Evolutionary conservation across 176 grass and related monocot species (phyloP), one percentile per base, ranked within the genome.

Genomic region (Zoysia pacifica): DNA sequence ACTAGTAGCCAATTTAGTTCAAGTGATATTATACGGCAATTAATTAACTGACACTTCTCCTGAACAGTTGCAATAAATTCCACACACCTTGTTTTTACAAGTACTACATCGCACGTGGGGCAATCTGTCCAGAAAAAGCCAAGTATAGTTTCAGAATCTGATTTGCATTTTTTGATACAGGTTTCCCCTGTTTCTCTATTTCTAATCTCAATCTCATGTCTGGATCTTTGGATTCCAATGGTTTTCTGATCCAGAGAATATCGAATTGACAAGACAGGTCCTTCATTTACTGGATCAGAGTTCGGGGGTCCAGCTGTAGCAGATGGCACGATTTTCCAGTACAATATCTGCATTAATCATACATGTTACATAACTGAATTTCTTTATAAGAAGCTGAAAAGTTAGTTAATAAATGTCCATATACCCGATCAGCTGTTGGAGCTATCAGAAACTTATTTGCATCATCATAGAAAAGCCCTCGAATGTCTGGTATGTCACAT

Each of bases 81-180:
- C 9, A 85, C 18, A 62, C 58, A 98, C 95, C 90, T 94, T 94
- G 90, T 94, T 90, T 98, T 98, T 64, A 98, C 78, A 45, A 98
- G 67, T 89, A 98, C 87, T 41, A 94, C 74, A 85, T 98, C 95
- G 82, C 95, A 98, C 60, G 92, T 89, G 54, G 92, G 92, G 77
- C 88, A 94, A 75, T 94, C 95, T 72, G 95, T 94, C 95, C 95
- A 98, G 86, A 98, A 93, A 84, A 98, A 94, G 20, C 92, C 90
- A 56, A 94, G 92, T 85, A 94, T 86, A 56, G 86, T 92, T 85
- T 98, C 92, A 62, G 91, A 94, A 89, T 94, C 95, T 49, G 71
- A 70, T 74, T 77, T 94, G 83, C 88, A 91, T 76, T 93, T 94
- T 67, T 70, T 85, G 82, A 48, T 93, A 81, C 90, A 90, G 18